Evolutionary conservation across 805 yeast genomes (phyloP).

Genomic region (Yueomyces sinensis): DNA sequence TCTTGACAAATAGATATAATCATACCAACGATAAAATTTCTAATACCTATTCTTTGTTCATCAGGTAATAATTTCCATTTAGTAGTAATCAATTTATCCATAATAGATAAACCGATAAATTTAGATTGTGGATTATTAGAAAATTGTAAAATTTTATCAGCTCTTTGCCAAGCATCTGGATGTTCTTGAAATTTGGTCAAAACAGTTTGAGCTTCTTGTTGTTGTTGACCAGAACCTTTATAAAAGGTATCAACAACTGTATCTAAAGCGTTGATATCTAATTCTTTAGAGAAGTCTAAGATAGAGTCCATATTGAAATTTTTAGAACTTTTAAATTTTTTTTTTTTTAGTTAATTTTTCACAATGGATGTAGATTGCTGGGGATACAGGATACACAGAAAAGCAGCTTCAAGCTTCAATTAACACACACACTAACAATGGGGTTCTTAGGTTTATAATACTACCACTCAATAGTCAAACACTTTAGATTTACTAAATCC

Average conservation of each 20-base stretch:
- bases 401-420: no score
- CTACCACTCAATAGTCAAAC: no score
- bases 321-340: background rate
- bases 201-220: constrained; percentile 56
- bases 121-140: constrained; percentile 77
- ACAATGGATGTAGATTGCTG: no score
- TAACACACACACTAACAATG: no score
- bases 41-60: constrained; percentile 81
- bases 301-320: constrained; percentile 62
- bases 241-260: constrained; percentile 76
- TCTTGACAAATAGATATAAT: constrained; percentile 82
- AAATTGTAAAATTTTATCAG: constrained; percentile 74
- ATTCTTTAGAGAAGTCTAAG: constrained; percentile 73
- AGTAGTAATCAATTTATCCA: constrained; percentile 80
- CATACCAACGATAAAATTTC: constrained; percentile 90
- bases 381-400: no score
- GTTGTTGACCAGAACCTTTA: constrained; percentile 56
- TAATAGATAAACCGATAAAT: constrained; percentile 79
- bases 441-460: no score
- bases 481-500: no score
- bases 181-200: constrained; percentile 80
- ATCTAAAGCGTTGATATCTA: constrained; percentile 72
- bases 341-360: no score
- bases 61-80: constrained; percentile 89
- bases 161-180: constrained; percentile 91